Percentiles rank a stretch among this genome's conserved stretches.
phyloP scores from a whole-genome alignment of 139 green algal species.

The Tetradesmus obliquus region DNA sequence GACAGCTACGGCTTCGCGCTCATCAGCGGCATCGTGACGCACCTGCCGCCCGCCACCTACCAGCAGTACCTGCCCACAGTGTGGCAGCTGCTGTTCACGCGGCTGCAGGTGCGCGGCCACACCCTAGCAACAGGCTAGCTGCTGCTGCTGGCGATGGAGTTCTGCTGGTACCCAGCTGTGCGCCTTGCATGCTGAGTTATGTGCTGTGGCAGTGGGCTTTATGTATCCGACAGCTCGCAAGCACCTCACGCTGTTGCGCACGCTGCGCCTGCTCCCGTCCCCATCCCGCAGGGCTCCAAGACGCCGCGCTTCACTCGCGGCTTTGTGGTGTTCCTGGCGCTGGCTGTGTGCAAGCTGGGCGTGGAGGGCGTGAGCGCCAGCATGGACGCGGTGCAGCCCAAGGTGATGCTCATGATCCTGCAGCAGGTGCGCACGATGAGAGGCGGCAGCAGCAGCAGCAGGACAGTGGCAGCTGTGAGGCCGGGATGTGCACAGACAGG shows the following conservation, averaged over 20 bases:
- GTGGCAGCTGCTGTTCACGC: slow-evolving; percentile 80
- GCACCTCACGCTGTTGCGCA: background rate
- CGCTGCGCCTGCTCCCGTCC: too few relatives aligned
- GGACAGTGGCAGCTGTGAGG: slow-evolving; percentile 35
- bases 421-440: slow-evolving; percentile 66
- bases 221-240: too few relatives aligned
- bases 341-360: slow-evolving; percentile 79
- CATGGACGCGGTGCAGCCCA: slow-evolving; percentile 89
- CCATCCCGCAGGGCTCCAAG: slow-evolving; percentile 57
- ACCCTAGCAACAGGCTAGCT: slow-evolving; percentile 34
- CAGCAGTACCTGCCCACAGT: slow-evolving; percentile 74
- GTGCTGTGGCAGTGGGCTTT: too few relatives aligned
- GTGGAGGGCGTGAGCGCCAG: slow-evolving; percentile 49
- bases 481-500: background rate
- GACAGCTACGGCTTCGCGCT: slow-evolving; percentile 96
- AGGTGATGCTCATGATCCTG: slow-evolving; percentile 86
- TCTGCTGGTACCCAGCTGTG: background rate
- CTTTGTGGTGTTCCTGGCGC: slow-evolving; percentile 84
- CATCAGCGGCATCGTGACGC: slow-evolving; percentile 84
- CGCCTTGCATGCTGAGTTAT: too few relatives aligned
- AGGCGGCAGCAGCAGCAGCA: background rate
- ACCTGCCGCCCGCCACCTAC: slow-evolving; percentile 65
- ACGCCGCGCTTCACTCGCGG: slow-evolving; percentile 81
- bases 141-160: slow-evolving; percentile 43
- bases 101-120: slow-evolving; percentile 57